Percentiles rank a stretch among this genome's conserved stretches.
phyloP scores from a whole-genome alignment of 805 yeast species.

The Teunomyces panamensis region DNA sequence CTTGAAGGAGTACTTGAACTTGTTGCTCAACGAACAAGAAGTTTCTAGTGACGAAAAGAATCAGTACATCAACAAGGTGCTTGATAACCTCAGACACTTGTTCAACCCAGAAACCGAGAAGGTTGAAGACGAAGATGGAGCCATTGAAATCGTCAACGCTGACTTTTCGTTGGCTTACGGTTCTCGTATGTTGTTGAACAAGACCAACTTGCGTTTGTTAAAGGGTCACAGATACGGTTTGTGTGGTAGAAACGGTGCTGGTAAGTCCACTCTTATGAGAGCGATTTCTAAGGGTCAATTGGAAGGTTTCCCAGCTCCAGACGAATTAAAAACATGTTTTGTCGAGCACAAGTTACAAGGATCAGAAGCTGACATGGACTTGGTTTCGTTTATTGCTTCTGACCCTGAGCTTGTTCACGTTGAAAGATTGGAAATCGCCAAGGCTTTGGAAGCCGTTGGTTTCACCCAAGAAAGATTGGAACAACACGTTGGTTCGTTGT shows the following conservation, averaged over 20 bases:
- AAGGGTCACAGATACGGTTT: slow-evolving; percentile 97
- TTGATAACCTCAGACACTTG: slow-evolving; percentile 49
- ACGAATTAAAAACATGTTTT: slow-evolving; percentile 85
- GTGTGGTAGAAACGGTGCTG: slow-evolving; percentile 98
- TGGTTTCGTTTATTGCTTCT: slow-evolving; percentile 81
- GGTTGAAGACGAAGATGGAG: slow-evolving; percentile 69
- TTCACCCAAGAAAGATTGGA: slow-evolving; percentile 86
- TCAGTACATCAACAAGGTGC: slow-evolving; percentile 41
- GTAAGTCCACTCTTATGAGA: slow-evolving; percentile 96
- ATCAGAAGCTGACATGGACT: slow-evolving; percentile 85
- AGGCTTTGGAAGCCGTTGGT: slow-evolving; percentile 81
- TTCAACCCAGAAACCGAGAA: slow-evolving; percentile 44
- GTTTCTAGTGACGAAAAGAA: slow-evolving; percentile 29
- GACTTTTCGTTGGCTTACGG: slow-evolving; percentile 97
- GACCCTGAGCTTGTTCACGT: slow-evolving; percentile 77
- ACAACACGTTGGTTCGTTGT: slow-evolving; percentile 88
- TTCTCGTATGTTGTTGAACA: slow-evolving; percentile 92
- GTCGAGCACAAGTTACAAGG: slow-evolving; percentile 97
- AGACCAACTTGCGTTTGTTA: slow-evolving; percentile 79
- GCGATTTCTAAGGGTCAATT: slow-evolving; percentile 94
- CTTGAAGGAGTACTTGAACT: slow-evolving; percentile 53
- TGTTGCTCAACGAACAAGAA: slow-evolving; percentile 16
- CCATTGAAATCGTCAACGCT: slow-evolving; percentile 87
- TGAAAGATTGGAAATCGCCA: slow-evolving; percentile 66
- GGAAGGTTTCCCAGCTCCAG: slow-evolving; percentile 94